Conservation (phyloP, 208 protist genomes). For the Acanthamoeba triangularis region DNA sequence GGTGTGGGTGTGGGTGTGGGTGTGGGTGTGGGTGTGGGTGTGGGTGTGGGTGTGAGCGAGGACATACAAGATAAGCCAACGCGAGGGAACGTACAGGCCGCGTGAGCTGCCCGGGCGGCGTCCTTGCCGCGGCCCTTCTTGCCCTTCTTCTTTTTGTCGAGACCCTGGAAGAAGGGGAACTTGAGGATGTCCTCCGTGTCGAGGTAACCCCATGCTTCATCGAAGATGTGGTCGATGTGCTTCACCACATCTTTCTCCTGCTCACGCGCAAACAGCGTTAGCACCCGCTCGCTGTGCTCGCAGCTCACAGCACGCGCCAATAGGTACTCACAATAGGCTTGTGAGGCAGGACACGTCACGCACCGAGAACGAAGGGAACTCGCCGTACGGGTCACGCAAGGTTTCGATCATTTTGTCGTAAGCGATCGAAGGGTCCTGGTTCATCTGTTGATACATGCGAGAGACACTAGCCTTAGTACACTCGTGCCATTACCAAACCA, state of each 20-base stretch:
- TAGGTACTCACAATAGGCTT: background rate
- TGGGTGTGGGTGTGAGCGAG: background rate
- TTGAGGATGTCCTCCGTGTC: constrained; percentile 65
- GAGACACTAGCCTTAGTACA: background rate
- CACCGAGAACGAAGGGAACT: constrained; percentile 49
- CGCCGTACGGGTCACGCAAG: constrained; percentile 16
- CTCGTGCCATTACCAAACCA: background rate
- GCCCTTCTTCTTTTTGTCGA: constrained; percentile 69
- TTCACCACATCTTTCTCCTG: constrained; percentile 36
- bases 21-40: background rate
- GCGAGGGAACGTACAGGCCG: background rate
- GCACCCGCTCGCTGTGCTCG: too few relatives aligned
- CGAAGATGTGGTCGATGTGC: constrained; percentile 57
- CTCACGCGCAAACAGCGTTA: background rate
- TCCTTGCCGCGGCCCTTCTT: constrained; percentile 59
- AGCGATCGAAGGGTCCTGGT: constrained; percentile 23
- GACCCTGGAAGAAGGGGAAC: constrained; percentile 41
- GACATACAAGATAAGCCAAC: background rate
- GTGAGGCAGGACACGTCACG: background rate
- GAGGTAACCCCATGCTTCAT: constrained; percentile 44
- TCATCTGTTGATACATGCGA: background rate
- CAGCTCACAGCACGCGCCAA: background rate
- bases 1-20: too few relatives aligned
- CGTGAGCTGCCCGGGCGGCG: constrained; percentile 1
- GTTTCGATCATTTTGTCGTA: constrained; percentile 52